phyloP scores from a whole-genome alignment of 805 yeast genomes.

The Candida caryicola region DNA sequence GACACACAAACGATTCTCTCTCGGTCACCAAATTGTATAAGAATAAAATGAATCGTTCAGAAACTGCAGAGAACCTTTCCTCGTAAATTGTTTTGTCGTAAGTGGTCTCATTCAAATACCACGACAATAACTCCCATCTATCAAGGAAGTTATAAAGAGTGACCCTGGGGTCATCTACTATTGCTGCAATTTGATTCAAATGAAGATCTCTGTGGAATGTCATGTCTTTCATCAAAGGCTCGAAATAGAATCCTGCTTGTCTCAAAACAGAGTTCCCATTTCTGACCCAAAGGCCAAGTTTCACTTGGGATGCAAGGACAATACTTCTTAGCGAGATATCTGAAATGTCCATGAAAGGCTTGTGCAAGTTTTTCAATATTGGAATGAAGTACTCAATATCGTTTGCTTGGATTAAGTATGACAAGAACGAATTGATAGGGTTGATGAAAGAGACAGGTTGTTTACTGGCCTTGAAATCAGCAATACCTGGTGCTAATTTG shows the following conservation, averaged over 20 bases:
- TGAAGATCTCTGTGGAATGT: constrained; percentile 45
- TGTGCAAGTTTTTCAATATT: constrained; percentile 10
- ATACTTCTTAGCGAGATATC: constrained; percentile 60
- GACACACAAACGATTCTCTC: constrained; percentile 25
- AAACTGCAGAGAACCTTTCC: constrained; percentile 45
- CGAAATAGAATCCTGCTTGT: constrained; percentile 50
- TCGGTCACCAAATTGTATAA: constrained; percentile 45
- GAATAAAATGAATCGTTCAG: constrained; percentile 42
- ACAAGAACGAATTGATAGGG: constrained; percentile 57
- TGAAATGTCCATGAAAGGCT: constrained; percentile 46
- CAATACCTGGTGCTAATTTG: constrained; percentile 27
- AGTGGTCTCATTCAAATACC: constrained; percentile 41
- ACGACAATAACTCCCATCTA: constrained; percentile 56
- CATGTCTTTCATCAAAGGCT: constrained; percentile 38
- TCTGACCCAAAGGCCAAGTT: constrained; percentile 69
- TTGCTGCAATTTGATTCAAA: constrained; percentile 42
- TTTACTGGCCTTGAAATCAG: constrained; percentile 43
- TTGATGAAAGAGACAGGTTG: constrained; percentile 55
- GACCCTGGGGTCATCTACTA: constrained; percentile 37
- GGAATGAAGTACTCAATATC: constrained; percentile 21
- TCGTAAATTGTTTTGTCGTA: constrained; percentile 43
- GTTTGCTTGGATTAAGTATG: constrained; percentile 39
- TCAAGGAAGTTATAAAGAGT: constrained; percentile 40
- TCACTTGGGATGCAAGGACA: constrained; percentile 60
- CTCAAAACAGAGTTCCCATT: constrained; percentile 58